Evolutionary conservation across 2,329 filamentous ascomycete species (phyloP), one percentile per base, ranked within the genome.

Genomic region (Cladosporium sp.): DNA sequence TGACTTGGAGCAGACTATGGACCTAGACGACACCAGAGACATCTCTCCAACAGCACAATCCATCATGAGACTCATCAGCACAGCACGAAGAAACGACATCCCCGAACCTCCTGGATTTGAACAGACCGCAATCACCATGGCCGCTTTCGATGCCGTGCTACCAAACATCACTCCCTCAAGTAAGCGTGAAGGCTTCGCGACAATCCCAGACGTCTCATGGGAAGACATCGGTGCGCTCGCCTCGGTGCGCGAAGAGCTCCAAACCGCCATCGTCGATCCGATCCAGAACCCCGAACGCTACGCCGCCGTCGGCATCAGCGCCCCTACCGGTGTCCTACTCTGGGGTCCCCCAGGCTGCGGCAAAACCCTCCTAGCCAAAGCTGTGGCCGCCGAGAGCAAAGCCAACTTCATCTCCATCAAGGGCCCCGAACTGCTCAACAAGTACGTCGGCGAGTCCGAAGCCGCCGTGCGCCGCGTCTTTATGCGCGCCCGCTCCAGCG

Each of bases 351-450:
- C 95, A 0, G 95, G 95, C 7, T 99, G 95, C 78, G 95, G 95
- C 73, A 99, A 99, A 78, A 99, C 95, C 0, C 86, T 99, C 1
- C 88, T 99, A 1, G 95, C 95, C 21, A 97, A 98, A 80, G 95
- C 95, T 3, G 93, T 97, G 4, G 95, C 95, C 65, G 96, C 96
- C 77, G 93, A 97, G 77, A 93, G 91, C 8, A 92, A 94, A 77
- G 95, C 95, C 58, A 98, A 97, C 79, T 99, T 99, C 82, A 99
- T 99, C 79, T 93, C 92, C 62, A 92, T 99, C 79, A 97, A 97
- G 79, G 95, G 95, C 0, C 95, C 95, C 0, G 95, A 99, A 77
- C 84, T 99, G 11, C 86, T 99, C 55, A 98, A 98, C 83, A 99
- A 98, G 76, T 99, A 94, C 76, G 93, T 99, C 11, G 95, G 95